Base-by-base conservation (phyloP, 1,284 basidiomycete species). In the Tausonia pullulans region DNA sequence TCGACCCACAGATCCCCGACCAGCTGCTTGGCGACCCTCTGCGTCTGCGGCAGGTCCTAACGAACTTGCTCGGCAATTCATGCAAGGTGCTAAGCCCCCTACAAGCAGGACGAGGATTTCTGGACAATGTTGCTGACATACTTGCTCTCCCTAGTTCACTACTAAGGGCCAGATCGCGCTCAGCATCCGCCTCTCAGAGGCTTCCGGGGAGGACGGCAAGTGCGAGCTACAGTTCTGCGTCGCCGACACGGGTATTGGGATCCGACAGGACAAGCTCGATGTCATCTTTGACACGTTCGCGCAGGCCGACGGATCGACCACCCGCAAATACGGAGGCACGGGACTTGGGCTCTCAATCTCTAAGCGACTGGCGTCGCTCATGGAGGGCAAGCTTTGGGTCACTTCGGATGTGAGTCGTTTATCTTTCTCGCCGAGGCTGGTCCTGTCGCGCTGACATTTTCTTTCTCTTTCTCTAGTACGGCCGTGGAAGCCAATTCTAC, bases 251-350 rank as follows among this genome's bases (percentile, higher is more conserved):
- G 96, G 96, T 69, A 99, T 99, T 72, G 96, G 96, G 67, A 98
- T 99, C 77, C 94, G 96, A 71, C 93, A 94, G 76, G 96, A 98
- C 77, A 98, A 98, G 81, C 79, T 98, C 67, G 95, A 95, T 73
- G 81, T 98, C 74, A 99, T 99, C 74, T 99, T 98, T 77, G 95
- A 99, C 75, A 98, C 96, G 4, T 99, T 99, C 79, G 94, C 92
- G 71, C 96, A 98, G 74, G 96, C 96, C 0, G 96, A 98, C 79
- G 96, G 90, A 60, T 69, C 10, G 43, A 56, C 14, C 4, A 58
- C 14, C 9, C 90, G 5, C 84, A 96, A 98, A 82, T 98, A 98
- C 71, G 95, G 95, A 69, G 95, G 95, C 57, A 98, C 96, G 0
- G 96, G 96, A 74, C 82, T 98, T 1, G 96, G 95, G n/a, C 80